Percentiles rank a stretch among this genome's conserved stretches.
Evolutionary conservation across 2,329 filamentous ascomycete genomes (phyloP).

Genomic region (Hymenoscyphus salicellus): DNA sequence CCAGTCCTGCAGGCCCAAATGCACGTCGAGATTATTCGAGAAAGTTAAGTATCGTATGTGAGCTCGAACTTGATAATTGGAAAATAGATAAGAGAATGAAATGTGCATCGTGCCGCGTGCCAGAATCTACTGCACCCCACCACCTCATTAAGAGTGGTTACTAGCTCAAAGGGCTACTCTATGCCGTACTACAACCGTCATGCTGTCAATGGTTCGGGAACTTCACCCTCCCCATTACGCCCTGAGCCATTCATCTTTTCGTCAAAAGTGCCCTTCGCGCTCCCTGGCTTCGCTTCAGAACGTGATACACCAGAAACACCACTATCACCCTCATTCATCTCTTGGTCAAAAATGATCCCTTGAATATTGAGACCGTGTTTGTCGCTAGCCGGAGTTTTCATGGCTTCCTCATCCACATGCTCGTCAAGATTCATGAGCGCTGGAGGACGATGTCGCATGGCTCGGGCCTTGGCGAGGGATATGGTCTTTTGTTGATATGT

Average conservation of each 20-base stretch:
- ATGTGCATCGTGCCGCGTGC: conserved; percentile 14
- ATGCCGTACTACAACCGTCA: conserved; percentile 15
- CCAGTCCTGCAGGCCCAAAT: conserved; percentile 20
- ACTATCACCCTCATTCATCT: conserved; percentile 34
- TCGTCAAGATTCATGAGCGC: conserved; percentile 73
- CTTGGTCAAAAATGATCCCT: conserved; percentile 35
- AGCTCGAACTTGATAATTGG: conserved; percentile 12
- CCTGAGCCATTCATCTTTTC: conserved; percentile 13
- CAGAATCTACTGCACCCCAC: conserved; percentile 13
- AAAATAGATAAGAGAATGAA: conserved; percentile 19
- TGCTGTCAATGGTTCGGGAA: conserved; percentile 24
- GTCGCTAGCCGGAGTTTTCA: conserved; percentile 33
- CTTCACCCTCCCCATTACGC: neutral
- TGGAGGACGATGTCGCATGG: conserved; percentile 85
- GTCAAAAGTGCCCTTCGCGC: conserved; percentile 18
- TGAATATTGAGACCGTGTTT: conserved; percentile 35
- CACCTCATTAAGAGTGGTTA: neutral
- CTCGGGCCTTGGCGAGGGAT: conserved; percentile 79
- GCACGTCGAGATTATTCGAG: conserved; percentile 19
- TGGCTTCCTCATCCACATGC: conserved; percentile 33
- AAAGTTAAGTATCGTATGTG: conserved; percentile 14
- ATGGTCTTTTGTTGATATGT: conserved; percentile 98
- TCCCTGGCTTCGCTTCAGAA: conserved; percentile 23
- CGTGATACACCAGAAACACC: conserved; percentile 36
- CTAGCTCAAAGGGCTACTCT: neutral